A percentile compares a stretch with the other conserved stretches of the same genome.
Conservation (phyloP, 129 eudicot genomes). For the Daucus carota region DH1_v3.0 NC_030383.2:51974501-51975000, state of each 20-base stretch:
- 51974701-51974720: not conserved
- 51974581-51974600: not conserved
- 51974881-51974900: not conserved
- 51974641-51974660: not conserved
- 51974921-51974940: not conserved
- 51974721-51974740: not conserved
- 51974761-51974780: not conserved
- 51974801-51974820: not conserved
- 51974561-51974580: conserved; percentile 23
- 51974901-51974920: not conserved
- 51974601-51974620: not conserved
- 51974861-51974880: not conserved
- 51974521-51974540: conserved; percentile 97
- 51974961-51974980: not conserved
- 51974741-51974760: not conserved
- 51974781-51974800: not conserved
- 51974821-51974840: not conserved
- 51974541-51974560: conserved; percentile 93
- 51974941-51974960: not conserved
- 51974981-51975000: not conserved
- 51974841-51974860: not conserved
- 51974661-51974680: not conserved
- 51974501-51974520: conserved; percentile 87
- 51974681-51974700: not conserved
- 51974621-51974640: not conserved